Percentiles rank a stretch among this genome's conserved stretches.
Evolutionary conservation across 1,284 basidiomycete species (phyloP).

Genomic region (Paramarasmius palmivorus): DNA sequence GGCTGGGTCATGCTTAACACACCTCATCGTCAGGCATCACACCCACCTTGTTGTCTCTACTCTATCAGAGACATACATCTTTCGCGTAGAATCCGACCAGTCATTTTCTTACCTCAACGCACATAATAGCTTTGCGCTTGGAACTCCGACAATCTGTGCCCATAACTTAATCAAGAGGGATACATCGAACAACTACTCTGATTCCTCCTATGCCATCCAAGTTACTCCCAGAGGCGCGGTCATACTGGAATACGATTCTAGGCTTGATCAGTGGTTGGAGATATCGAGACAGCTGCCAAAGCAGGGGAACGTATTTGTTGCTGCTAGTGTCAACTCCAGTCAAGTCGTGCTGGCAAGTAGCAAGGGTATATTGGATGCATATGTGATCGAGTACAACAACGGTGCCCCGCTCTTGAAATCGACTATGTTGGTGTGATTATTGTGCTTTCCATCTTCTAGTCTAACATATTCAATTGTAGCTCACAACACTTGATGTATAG

Average conservation of each 20-base stretch:
- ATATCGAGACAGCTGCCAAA: slow-evolving; percentile 21
- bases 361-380: slow-evolving; percentile 53
- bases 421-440: not conserved
- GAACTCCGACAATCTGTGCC: slow-evolving; percentile 65
- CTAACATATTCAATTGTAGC: not conserved
- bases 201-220: slow-evolving; percentile 66
- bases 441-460: no score
- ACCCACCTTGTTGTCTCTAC: slow-evolving; percentile 63
- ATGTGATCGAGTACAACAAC: slow-evolving; percentile 45
- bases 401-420: not conserved
- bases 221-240: slow-evolving; percentile 61
- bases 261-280: slow-evolving; percentile 25
- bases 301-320: slow-evolving; percentile 47
- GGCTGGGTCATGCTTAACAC: not conserved
- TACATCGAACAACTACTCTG: slow-evolving; percentile 41
- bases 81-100: slow-evolving; percentile 45
- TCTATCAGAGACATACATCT: slow-evolving; percentile 49
- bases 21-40: slow-evolving; percentile 38
- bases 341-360: slow-evolving; percentile 68
- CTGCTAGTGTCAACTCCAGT: slow-evolving; percentile 64
- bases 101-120: slow-evolving; percentile 40
- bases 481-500: not conserved
- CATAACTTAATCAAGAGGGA: slow-evolving; percentile 49
- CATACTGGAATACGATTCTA: slow-evolving; percentile 53
- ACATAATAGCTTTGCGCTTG: slow-evolving; percentile 39